These are phyloP conservation scores for Xylariales sp. DNA, from an alignment of 2,329 filamentous ascomycete species.

Conservation along the genomic window DNA sequence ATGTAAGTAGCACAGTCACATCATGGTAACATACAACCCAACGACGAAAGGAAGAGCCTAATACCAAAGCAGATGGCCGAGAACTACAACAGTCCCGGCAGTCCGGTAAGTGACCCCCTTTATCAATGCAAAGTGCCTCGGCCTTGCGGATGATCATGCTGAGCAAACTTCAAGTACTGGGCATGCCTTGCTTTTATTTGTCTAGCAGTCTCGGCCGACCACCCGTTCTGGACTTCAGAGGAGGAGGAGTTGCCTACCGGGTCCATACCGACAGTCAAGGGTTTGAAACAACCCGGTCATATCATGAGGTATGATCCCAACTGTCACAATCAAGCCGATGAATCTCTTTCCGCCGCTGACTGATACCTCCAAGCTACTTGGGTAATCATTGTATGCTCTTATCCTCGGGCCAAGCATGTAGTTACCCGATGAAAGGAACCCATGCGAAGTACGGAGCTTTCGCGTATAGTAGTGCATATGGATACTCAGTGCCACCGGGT, in stretches of 20 bases:
- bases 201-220: slow-evolving; percentile 61
- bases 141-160: too few relatives aligned
- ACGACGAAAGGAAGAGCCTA: neutral
- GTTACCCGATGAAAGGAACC: slow-evolving; percentile 76
- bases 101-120: slow-evolving; percentile 36
- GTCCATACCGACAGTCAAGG: slow-evolving; percentile 53
- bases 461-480: slow-evolving; percentile 72
- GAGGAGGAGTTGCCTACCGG: slow-evolving; percentile 56
- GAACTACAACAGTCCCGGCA: slow-evolving; percentile 77
- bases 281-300: slow-evolving; percentile 65
- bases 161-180: slow-evolving; percentile 58
- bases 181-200: slow-evolving; percentile 74
- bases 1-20: slow-evolving; percentile 35
- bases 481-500: slow-evolving; percentile 73
- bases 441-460: slow-evolving; percentile 80
- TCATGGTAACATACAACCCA: too few relatives aligned
- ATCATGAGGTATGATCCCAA: slow-evolving; percentile 49
- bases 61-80: slow-evolving; percentile 56
- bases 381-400: slow-evolving; percentile 75
- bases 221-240: slow-evolving; percentile 70
- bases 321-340: neutral
- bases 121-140: neutral
- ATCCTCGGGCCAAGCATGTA: slow-evolving; percentile 73
- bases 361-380: slow-evolving; percentile 40
- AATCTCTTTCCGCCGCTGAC: slow-evolving; percentile 7